Evolutionary conservation across 148 eudicot genomes (phyloP).

Genomic region (Rhododendron simsii): DNA sequence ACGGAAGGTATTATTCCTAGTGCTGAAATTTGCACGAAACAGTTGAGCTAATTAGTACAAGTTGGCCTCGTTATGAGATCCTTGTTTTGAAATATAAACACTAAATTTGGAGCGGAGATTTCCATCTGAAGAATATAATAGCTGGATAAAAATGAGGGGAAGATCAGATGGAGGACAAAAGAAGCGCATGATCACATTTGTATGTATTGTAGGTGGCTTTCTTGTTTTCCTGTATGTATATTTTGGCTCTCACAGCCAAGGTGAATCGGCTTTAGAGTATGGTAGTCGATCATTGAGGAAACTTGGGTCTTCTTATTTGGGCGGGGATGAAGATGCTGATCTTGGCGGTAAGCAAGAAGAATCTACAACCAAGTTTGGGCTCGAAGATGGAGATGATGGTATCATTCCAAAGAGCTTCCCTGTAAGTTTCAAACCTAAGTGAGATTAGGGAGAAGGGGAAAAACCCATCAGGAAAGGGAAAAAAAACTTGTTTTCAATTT

Average conservation of each 20-base stretch:
- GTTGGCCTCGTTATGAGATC: slow-evolving; percentile 13
- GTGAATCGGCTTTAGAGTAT: slow-evolving; percentile 84
- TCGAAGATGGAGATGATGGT: slow-evolving; percentile 67
- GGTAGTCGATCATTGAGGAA: slow-evolving; percentile 83
- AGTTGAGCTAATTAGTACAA: not conserved
- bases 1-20: not conserved
- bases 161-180: slow-evolving; percentile 81
- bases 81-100: slow-evolving; percentile 10
- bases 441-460: not conserved
- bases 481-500: not conserved
- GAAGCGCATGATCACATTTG: slow-evolving; percentile 63
- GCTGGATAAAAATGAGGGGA: slow-evolving; percentile 56
- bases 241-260: slow-evolving; percentile 67
- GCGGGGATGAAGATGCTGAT: slow-evolving; percentile 83
- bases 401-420: slow-evolving; percentile 74
- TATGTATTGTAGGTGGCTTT: slow-evolving; percentile 48
- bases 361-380: slow-evolving; percentile 36
- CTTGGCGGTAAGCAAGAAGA: slow-evolving; percentile 56
- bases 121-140: not conserved
- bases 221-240: slow-evolving; percentile 66
- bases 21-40: not conserved
- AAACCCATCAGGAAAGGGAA: not conserved
- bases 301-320: slow-evolving; percentile 73
- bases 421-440: slow-evolving; percentile 38
- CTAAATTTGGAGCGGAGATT: slow-evolving; percentile 3